Evolutionary conservation across 768 basidiomycete species (phyloP).

Genomic region (Cystofilobasidium capitatum): DNA sequence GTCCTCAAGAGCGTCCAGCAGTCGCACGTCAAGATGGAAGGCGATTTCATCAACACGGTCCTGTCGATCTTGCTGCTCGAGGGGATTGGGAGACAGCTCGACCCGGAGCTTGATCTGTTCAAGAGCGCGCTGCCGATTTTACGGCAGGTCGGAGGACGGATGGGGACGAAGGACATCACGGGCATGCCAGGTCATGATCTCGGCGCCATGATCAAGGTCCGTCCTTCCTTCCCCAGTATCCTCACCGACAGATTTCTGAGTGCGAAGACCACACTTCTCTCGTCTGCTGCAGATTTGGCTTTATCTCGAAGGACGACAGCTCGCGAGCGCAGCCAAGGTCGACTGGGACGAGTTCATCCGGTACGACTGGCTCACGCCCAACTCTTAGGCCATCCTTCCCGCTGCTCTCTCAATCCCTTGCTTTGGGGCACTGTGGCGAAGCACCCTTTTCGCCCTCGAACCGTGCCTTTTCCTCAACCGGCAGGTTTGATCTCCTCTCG

Average conservation of each 20-base stretch:
- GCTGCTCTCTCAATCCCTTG: not conserved
- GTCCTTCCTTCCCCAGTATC: slow-evolving; percentile 25
- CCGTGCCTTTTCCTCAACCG: too few species aligned
- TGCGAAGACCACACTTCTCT: slow-evolving; percentile 48
- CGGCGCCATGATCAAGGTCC: slow-evolving; percentile 78
- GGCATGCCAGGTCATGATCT: slow-evolving; percentile 45
- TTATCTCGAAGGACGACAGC: slow-evolving; percentile 79
- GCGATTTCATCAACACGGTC: slow-evolving; percentile 96
- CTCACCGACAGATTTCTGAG: not conserved
- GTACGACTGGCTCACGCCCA: slow-evolving; percentile 48
- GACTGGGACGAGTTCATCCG: slow-evolving; percentile 54
- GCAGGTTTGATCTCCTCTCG: too few species aligned
- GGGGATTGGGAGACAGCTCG: slow-evolving; percentile 88
- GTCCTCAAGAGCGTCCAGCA: slow-evolving; percentile 74
- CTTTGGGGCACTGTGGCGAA: too few species aligned
- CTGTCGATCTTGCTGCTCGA: slow-evolving; percentile 86
- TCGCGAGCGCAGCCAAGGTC: slow-evolving; percentile 66
- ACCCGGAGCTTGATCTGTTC: slow-evolving; percentile 86
- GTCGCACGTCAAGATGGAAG: slow-evolving; percentile 98
- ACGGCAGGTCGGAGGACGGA: slow-evolving; percentile 79
- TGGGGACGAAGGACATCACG: slow-evolving; percentile 57
- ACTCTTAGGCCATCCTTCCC: slow-evolving; percentile 32
- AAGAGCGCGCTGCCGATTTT: slow-evolving; percentile 90
- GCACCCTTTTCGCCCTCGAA: too few species aligned
- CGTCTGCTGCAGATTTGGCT: slow-evolving; percentile 74